These are phyloP conservation scores for Exophiala mesophila DNA, from an alignment of 2,329 filamentous ascomycete genomes.

Conservation along the genomic window DNA sequence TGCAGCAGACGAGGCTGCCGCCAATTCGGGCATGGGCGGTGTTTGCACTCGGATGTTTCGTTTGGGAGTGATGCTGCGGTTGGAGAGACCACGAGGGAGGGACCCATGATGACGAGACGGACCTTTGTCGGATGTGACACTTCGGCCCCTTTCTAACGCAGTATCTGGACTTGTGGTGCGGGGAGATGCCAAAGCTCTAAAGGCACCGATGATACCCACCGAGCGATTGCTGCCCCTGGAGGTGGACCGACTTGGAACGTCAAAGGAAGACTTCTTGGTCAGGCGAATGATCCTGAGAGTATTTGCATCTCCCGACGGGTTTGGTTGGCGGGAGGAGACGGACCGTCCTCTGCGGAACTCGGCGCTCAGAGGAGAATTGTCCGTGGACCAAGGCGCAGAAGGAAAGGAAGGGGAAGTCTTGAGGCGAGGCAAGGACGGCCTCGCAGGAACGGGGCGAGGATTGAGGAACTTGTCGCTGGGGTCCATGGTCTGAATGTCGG, in stretches of 20 bases:
- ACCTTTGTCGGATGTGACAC: neutral
- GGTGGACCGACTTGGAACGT: slow-evolving; percentile 30
- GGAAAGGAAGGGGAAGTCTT: slow-evolving; percentile 38
- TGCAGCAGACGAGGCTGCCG: slow-evolving; percentile 3
- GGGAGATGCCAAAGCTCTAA: slow-evolving; percentile 32
- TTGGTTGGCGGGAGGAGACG: slow-evolving; percentile 22
- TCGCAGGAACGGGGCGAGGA: slow-evolving; percentile 55
- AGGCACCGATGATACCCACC: slow-evolving; percentile 34
- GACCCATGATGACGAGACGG: neutral
- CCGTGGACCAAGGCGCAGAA: slow-evolving; percentile 17
- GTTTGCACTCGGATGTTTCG: slow-evolving; percentile 1
- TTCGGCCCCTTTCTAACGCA: slow-evolving; percentile 9
- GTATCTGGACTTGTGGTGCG: slow-evolving; percentile 15
- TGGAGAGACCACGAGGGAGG: slow-evolving; percentile 6
- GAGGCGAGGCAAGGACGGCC: slow-evolving; percentile 41
- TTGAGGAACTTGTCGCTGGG: slow-evolving; percentile 70
- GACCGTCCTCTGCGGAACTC: slow-evolving; percentile 18
- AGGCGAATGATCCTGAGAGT: slow-evolving; percentile 24
- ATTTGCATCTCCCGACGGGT: slow-evolving; percentile 17
- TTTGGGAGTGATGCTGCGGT: slow-evolving; percentile 11
- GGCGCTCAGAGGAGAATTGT: slow-evolving; percentile 25
- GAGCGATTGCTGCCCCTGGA: slow-evolving; percentile 32
- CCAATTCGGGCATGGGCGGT: slow-evolving; percentile 4
- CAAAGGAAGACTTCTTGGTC: slow-evolving; percentile 27
- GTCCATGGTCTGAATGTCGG: slow-evolving; percentile 68